Base-by-base conservation (phyloP, 352 stramenopile genomes). In the Pythium phragmiticola region DNA sequence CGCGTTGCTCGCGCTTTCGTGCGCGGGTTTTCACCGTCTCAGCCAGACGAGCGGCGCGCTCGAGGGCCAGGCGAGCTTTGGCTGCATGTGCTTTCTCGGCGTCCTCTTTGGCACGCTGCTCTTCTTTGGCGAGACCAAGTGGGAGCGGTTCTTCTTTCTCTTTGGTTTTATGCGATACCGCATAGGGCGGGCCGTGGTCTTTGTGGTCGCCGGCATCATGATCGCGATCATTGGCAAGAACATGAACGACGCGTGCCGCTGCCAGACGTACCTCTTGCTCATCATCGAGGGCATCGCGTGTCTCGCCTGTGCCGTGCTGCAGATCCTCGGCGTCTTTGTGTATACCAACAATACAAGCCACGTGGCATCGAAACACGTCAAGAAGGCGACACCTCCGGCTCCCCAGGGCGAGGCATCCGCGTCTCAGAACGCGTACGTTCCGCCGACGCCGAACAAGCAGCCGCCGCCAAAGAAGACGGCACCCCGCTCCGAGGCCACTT, bases 81-180 rank as follows among this genome's bases (percentile, higher is more conserved):
- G 80, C 12, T 92, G 84, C 61, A 74, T 92, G 52, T 89, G 83
- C 68, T 87, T 92, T 63, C 67, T 90, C 36, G 84, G 80, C 30
- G 70, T 80, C 21, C 80, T 77, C 60, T 91, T 91, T 67, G 82
- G 84, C 6, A 39, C 75, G 23, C 53, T 91, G 6, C 66, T 92
- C 0, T 62, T 76, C 13, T 75, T 90, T n/a, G 78, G 69, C 7
- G 84, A 92, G 69, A 67, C 69, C 56, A 76, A 80, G 49, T 87
- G 68, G 70, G 78, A 85, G 50, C 50, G 68, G 13, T 92, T 91
- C 60, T 91, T 88, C 75, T 90, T 85, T 66, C 80, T 90, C 68
- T 92, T 92, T 41, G 84, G 84, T 33, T 92, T 91, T 58, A 74
- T 92, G 68, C 78, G 84, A 14, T 92, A 91, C 54, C 84, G 82